Evolutionary conservation across 2,329 filamentous ascomycete species (phyloP).

Genomic region (Penicillium sclerotiorum): DNA sequence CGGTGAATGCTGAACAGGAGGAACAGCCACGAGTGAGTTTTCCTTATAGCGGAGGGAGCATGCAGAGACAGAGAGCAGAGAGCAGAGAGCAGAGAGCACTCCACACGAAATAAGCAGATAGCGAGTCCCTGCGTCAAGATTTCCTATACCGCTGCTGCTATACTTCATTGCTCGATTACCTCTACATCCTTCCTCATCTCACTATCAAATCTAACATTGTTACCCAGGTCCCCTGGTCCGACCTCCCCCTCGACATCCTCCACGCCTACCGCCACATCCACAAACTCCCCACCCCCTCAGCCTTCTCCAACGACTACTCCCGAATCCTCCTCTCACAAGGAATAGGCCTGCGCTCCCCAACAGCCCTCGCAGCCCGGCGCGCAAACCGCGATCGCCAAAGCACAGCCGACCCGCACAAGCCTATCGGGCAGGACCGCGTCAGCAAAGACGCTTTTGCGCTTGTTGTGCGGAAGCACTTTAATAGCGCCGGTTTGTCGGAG

Average conservation of each 20-base stretch:
- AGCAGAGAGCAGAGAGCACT: neutral
- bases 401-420: no score
- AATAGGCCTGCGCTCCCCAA: slow-evolving; percentile 49
- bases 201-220: neutral
- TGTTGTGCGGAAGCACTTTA: slow-evolving; percentile 52
- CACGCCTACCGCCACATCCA: slow-evolving; percentile 53
- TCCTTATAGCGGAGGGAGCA: slow-evolving; percentile 7
- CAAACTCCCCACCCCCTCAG: slow-evolving; percentile 47
- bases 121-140: no score
- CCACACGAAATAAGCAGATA: no score
- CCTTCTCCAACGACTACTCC: slow-evolving; percentile 49
- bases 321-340: slow-evolving; percentile 50
- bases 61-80: neutral
- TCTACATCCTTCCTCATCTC: neutral
- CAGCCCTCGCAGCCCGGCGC: slow-evolving; percentile 44
- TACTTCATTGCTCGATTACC: neutral
- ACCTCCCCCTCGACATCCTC: slow-evolving; percentile 48
- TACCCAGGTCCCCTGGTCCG: slow-evolving; percentile 47
- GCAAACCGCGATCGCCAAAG: no score
- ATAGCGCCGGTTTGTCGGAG: slow-evolving; percentile 49
- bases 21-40: slow-evolving; percentile 36
- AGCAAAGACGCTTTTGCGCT: slow-evolving; percentile 46
- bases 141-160: no score
- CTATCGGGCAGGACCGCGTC: slow-evolving; percentile 42
- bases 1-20: slow-evolving; percentile 21